Base-by-base conservation (phyloP, 169 alveolate genomes). In the Babesia microti region DNA sequence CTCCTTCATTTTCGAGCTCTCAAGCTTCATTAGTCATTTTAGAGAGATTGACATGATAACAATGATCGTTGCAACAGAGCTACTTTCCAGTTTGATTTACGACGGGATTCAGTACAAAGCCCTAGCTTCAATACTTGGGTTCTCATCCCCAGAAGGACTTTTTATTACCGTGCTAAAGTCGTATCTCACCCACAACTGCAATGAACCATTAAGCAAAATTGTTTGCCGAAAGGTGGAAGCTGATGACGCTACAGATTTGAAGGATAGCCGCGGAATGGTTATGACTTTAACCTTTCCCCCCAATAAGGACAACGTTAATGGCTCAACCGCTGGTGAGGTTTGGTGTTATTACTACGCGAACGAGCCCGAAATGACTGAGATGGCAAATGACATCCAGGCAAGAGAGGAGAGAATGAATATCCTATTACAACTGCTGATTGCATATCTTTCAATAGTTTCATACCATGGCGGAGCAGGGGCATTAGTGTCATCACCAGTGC, bases 51-150 rank as follows among this genome's bases (percentile, higher is more conserved):
- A 61, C 12, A 40, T 33, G 21, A 34, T 52, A 9, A 61, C 73
- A 14, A 61, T 61, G 73, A 52, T 52, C 5, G 41, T 55, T 15
- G 4, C 67, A 6, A 65, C 70, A 5, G 76, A 65, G 39, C 36
- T 65, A 9, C 29, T 65, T 23, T 53, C 70, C 21, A 57, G 70
- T 1, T 54, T 65, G 76, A 55, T 65, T 9, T 56, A 55, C 39
- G 76, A 65, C 21, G 76, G 76, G n/a, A 44, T 54, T 9, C 76
- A 65, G 24, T 55, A 41, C 29, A 65, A 55, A 18, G 35, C 63
- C 6, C 26, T 65, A 21, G 43, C 66, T 9, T 54, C 18, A 36
- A 26, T 65, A 26, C 23, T 65, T 18, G 76, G 76, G 41, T 45
- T 65, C 27, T 41, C 35, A 21, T 33, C 41, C 35, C 49, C 70